phyloP scores from a whole-genome alignment of 345 rosid species.

The Aurinia saxatilis region DNA sequence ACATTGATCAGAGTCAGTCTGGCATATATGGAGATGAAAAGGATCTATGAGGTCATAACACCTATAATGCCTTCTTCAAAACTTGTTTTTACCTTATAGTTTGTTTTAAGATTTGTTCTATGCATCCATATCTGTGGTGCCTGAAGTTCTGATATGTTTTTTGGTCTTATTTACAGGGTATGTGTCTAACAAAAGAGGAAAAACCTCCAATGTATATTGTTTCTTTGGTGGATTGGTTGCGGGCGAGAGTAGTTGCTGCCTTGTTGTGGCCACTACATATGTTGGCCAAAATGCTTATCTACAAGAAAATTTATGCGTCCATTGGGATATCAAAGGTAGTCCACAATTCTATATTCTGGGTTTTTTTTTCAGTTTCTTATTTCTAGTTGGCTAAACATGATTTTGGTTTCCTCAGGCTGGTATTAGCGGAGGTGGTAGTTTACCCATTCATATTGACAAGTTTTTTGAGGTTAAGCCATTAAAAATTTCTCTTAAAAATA shows the following conservation, averaged over 20 bases:
- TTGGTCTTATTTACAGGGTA: constrained; percentile 43
- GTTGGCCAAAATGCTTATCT: constrained; percentile 68
- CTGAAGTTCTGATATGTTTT: neutral
- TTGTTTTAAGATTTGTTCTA: neutral
- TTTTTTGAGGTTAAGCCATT: constrained; percentile 75
- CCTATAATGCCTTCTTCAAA: neutral
- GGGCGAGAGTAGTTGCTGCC: constrained; percentile 69
- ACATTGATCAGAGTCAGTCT: constrained; percentile 64
- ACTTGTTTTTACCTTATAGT: neutral
- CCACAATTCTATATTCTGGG: neutral
- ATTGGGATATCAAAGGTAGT: constrained; percentile 85
- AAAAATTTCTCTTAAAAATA: neutral
- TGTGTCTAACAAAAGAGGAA: constrained; percentile 49
- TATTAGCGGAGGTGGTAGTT: constrained; percentile 87
- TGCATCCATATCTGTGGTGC: neutral
- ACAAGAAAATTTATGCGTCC: constrained; percentile 67
- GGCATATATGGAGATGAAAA: constrained; percentile 68
- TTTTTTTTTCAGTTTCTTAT: neutral
- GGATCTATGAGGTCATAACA: constrained; percentile 65
- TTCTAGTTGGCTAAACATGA: constrained; percentile 4
- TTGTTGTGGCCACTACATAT: constrained; percentile 73
- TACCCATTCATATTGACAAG: constrained; percentile 69
- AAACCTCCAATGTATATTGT: constrained; percentile 52
- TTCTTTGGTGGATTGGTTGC: constrained; percentile 51
- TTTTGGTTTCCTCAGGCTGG: constrained; percentile 62